Conservation (phyloP, 2,329 filamentous ascomycete genomes). For the Sclerotiophoma versabilis region DNA sequence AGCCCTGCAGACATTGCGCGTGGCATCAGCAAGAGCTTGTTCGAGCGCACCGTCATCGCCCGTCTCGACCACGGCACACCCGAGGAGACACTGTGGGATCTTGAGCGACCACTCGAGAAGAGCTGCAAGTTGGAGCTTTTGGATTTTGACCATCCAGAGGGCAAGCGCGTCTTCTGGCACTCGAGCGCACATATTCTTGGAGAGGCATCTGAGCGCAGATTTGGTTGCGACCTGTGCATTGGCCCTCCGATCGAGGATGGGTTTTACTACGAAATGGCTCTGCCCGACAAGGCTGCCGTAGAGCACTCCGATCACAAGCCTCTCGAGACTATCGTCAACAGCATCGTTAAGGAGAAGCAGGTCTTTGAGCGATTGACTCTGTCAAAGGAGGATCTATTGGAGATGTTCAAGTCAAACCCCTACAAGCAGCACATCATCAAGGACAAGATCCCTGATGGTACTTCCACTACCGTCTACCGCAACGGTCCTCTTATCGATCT, state of each 20-base stretch:
- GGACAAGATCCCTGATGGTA: constrained; percentile 87
- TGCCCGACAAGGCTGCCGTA: constrained; percentile 74
- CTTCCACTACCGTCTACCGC: constrained; percentile 91
- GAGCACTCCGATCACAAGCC: constrained; percentile 82
- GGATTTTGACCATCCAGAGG: constrained; percentile 77
- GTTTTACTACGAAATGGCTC: constrained; percentile 97
- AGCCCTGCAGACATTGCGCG: constrained; percentile 81
- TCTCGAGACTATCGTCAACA: constrained; percentile 78
- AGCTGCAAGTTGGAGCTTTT: constrained; percentile 86
- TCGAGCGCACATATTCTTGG: constrained; percentile 95
- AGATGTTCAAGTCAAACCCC: constrained; percentile 98
- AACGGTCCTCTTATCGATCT: constrained; percentile 94
- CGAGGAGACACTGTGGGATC: constrained; percentile 83
- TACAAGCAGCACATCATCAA: constrained; percentile 99
- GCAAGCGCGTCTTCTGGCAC: constrained; percentile 98
- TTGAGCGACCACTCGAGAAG: constrained; percentile 87
- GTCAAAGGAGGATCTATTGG: constrained; percentile 87
- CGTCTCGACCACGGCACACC: constrained; percentile 79
- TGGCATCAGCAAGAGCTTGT: constrained; percentile 83
- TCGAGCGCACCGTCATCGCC: constrained; percentile 86
- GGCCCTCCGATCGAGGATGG: constrained; percentile 90
- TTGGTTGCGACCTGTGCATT: constrained; percentile 90
- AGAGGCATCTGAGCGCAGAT: constrained; percentile 89
- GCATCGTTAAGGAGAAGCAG: constrained; percentile 96
- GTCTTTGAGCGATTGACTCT: constrained; percentile 88